Evolutionary conservation across 768 basidiomycete species (phyloP).

Genomic region (Rubroboletus satanas): DNA sequence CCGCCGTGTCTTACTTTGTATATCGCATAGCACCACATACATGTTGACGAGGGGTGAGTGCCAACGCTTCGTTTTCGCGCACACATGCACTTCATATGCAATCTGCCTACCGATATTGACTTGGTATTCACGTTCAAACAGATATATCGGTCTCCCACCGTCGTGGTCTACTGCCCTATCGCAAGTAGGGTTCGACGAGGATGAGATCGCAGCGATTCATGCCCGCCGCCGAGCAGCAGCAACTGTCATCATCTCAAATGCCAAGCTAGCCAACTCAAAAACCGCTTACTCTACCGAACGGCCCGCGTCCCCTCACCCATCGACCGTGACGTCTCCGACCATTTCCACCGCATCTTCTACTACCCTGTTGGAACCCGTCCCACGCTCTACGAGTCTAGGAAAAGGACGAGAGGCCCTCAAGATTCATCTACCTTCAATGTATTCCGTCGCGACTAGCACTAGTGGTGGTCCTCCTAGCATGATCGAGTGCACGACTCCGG

Average conservation of each 20-base stretch:
- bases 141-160: conserved; percentile 64
- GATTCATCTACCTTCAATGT: conserved; percentile 12
- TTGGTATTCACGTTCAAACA: conserved; percentile 19
- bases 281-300: conserved; percentile 1
- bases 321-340: not conserved
- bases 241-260: not conserved
- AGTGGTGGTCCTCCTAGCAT: not conserved
- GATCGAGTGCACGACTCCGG: not conserved
- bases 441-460: conserved; percentile 2
- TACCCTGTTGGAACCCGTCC: conserved; percentile 17
- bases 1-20: not conserved
- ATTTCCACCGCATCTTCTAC: conserved; percentile 25
- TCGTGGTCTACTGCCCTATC: conserved; percentile 65
- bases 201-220: conserved; percentile 62
- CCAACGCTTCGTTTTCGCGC: not conserved
- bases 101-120: not conserved
- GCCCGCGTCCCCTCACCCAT: conserved; percentile 17
- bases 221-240: conserved; percentile 31
- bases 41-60: conserved; percentile 71
- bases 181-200: conserved; percentile 60
- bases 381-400: conserved; percentile 25
- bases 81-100: not conserved
- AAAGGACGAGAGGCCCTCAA: conserved; percentile 3
- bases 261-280: conserved; percentile 7
- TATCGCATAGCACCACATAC: conserved; percentile 61